phyloP scores from a whole-genome alignment of 2,329 filamentous ascomycete species.

The Fusarium circinatum region DNA sequence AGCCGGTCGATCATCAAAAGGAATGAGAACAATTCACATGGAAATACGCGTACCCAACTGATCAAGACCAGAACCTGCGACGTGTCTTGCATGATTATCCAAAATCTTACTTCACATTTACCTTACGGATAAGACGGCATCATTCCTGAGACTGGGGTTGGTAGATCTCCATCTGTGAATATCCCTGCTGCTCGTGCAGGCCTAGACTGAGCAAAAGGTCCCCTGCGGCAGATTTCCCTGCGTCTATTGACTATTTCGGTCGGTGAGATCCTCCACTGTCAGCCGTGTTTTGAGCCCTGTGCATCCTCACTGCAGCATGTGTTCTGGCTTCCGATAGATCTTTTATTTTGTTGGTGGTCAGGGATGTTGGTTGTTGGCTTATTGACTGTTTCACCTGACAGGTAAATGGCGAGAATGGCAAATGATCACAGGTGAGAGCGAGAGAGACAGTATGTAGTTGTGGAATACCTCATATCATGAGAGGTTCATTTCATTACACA shows the following conservation, averaged over 20 bases:
- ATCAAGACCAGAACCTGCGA: neutral
- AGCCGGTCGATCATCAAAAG: conserved; percentile 11
- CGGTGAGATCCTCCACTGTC: neutral
- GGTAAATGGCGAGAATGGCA: neutral
- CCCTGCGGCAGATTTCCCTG: neutral
- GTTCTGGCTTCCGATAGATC: conserved; percentile 13
- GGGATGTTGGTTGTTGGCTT: neutral
- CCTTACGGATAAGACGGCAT: conserved; percentile 31
- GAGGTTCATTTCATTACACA: conserved; percentile 28
- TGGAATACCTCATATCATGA: conserved; percentile 20
- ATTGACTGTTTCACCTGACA: conserved; percentile 5
- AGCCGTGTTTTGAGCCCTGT: conserved; percentile 18
- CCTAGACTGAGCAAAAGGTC: conserved; percentile 25
- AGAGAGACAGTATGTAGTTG: neutral
- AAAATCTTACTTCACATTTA: neutral
- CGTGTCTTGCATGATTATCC: conserved; percentile 10
- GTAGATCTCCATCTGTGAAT: conserved; percentile 22
- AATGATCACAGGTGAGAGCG: neutral
- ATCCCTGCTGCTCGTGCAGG: conserved; percentile 10
- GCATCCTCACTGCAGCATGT: neutral
- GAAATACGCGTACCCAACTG: neutral
- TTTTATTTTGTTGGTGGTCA: neutral
- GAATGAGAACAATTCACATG: neutral
- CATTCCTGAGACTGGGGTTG: neutral
- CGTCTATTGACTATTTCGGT: conserved; percentile 12